Conservation (phyloP, 441 rosid genomes). For the Euphorbia schlechtendalii region DNA sequence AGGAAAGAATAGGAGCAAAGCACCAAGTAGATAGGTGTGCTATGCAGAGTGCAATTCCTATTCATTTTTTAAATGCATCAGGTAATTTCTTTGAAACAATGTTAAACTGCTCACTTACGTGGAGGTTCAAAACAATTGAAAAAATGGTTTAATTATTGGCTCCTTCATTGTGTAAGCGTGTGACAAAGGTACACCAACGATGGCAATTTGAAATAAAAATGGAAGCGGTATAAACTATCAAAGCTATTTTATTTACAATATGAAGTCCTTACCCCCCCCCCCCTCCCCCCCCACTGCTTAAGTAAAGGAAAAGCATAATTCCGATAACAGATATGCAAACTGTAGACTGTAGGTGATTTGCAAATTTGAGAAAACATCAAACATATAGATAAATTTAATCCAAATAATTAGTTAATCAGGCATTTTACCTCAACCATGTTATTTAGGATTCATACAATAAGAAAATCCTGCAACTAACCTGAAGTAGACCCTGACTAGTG, state of each 20-base stretch:
- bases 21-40: not conserved
- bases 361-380: conserved; percentile 8
- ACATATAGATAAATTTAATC: not conserved
- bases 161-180: not conserved
- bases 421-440: too few species aligned
- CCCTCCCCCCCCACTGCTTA: not conserved
- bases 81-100: not conserved
- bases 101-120: not conserved
- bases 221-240: not conserved
- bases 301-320: not conserved
- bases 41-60: not conserved
- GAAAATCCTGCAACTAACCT: too few species aligned
- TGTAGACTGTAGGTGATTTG: not conserved
- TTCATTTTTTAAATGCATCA: not conserved
- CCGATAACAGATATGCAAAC: conserved; percentile 4
- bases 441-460: too few species aligned
- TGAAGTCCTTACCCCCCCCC: conserved; percentile 1
- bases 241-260: not conserved
- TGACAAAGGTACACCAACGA: not conserved
- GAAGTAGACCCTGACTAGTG: too few species aligned
- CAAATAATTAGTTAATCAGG: too few species aligned
- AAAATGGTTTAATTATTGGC: not conserved
- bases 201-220: not conserved
- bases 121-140: conserved; percentile 2
- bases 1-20: not conserved